Evolutionary conservation across 1,284 basidiomycete species (phyloP).

Genomic region (Acaromyces ingoldii): DNA sequence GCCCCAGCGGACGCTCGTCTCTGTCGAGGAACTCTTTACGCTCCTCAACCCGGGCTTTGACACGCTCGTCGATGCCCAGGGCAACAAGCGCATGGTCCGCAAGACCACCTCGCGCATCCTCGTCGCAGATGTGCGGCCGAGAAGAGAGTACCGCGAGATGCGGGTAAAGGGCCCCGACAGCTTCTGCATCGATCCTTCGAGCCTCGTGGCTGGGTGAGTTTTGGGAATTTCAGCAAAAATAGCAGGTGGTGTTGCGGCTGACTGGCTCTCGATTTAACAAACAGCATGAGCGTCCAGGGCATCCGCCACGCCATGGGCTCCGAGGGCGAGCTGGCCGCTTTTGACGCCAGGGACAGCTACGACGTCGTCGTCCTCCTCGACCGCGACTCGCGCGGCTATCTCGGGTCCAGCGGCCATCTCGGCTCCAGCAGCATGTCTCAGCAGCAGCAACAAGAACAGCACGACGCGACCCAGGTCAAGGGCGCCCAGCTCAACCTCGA

Average conservation of each 20-base stretch:
- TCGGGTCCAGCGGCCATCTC: slow-evolving; percentile 52
- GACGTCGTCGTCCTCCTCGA: slow-evolving; percentile 90
- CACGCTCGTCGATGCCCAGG: slow-evolving; percentile 28
- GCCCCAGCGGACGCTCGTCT: too few species aligned
- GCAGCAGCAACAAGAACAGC: too few species aligned
- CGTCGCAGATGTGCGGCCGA: slow-evolving; percentile 73
- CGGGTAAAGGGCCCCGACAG: not conserved
- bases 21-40: slow-evolving; percentile 40
- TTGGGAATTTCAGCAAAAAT: too few species aligned
- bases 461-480: too few species aligned
- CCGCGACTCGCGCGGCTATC: slow-evolving; percentile 61
- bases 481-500: slow-evolving; percentile 24
- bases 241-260: too few species aligned
- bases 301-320: too few species aligned
- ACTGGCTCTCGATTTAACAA: too few species aligned
- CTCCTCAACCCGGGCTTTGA: slow-evolving; percentile 45
- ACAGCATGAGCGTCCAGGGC: too few species aligned
- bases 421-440: slow-evolving; percentile 9
- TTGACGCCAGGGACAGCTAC: slow-evolving; percentile 75
- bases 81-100: slow-evolving; percentile 30
- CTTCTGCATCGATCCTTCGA: slow-evolving; percentile 1
- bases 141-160: slow-evolving; percentile 59
- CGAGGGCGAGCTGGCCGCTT: too few species aligned
- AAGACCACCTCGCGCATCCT: slow-evolving; percentile 55
- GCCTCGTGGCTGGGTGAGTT: not conserved